Conservation (phyloP, 208 protist species). For the Leishmania tarentolae region DNA sequence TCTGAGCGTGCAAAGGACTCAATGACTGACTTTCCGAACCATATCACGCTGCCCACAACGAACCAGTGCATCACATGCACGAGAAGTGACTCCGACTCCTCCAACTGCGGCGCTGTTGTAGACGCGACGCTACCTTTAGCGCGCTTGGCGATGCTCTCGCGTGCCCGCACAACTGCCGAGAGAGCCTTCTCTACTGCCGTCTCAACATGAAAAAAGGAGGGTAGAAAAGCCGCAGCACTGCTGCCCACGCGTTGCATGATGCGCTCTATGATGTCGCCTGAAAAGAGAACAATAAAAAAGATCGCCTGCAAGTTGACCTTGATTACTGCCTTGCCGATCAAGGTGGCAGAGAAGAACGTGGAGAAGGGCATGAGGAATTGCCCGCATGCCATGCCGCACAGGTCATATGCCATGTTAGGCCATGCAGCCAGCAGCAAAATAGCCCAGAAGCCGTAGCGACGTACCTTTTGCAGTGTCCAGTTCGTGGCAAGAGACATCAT, state of each 20-base stretch:
- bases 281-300: conserved; percentile 91
- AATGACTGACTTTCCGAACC: conserved; percentile 87
- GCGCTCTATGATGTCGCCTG: conserved; percentile 78
- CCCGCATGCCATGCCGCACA: conserved; percentile 96
- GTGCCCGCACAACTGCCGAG: conserved; percentile 51
- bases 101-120: conserved; percentile 7
- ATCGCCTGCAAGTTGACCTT: conserved; percentile 90
- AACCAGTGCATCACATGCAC: conserved; percentile 55
- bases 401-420: conserved; percentile 97
- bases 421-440: conserved; percentile 94
- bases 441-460: conserved; percentile 93
- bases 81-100: conserved; percentile 40
- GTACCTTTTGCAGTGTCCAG: conserved; percentile 80
- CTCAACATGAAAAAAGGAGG: conserved; percentile 36
- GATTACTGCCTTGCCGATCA: conserved; percentile 95
- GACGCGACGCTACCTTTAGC: conserved; percentile 27
- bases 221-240: conserved; percentile 24
- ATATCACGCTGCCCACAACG: conserved; percentile 66
- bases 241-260: conserved; percentile 40
- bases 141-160: conserved; percentile 69
- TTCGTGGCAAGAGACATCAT: conserved; percentile 79
- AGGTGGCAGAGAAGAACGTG: conserved; percentile 96
- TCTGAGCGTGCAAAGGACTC: conserved; percentile 80
- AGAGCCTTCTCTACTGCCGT: conserved; percentile 44
- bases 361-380: conserved; percentile 96